phyloP scores from a whole-genome alignment of 176 grass and related monocot species.

The Otatea glauca region DNA sequence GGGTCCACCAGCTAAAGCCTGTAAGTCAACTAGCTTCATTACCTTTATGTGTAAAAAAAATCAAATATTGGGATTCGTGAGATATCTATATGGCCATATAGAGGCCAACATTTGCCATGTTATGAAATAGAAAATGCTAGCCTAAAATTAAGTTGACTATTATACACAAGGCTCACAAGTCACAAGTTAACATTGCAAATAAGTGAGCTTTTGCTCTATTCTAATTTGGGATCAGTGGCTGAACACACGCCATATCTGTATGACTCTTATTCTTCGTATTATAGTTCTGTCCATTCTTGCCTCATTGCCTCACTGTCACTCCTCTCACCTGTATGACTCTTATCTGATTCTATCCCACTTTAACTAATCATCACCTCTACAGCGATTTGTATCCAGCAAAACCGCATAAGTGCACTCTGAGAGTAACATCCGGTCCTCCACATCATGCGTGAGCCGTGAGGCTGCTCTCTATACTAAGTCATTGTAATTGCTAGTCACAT shows the following conservation, averaged over 20 bases:
- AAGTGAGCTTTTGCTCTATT: neutral
- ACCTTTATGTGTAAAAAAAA: neutral
- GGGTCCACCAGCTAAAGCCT: conserved; percentile 76
- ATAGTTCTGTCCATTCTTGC: neutral
- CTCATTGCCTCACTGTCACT: neutral
- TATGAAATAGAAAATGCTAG: conserved; percentile 11
- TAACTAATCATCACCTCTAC: neutral
- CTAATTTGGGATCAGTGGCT: neutral
- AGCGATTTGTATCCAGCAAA: neutral
- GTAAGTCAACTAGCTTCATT: conserved; percentile 33
- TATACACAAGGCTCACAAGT: conserved; percentile 5
- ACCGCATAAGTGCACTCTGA: neutral
- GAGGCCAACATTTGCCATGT: conserved; percentile 13
- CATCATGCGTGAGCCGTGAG: neutral
- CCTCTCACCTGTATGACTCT: neutral
- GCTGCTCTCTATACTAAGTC: neutral
- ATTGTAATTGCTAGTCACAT: neutral
- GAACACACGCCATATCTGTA: neutral
- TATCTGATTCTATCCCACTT: neutral
- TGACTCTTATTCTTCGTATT: neutral
- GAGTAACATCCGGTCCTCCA: neutral
- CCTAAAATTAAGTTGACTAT: neutral
- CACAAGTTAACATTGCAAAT: neutral
- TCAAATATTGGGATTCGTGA: conserved; percentile 10
- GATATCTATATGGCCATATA: neutral